Evolutionary conservation across 441 rosid species (phyloP), one percentile per base, ranked within the genome.

Genomic region (Eruca vesicaria): DNA sequence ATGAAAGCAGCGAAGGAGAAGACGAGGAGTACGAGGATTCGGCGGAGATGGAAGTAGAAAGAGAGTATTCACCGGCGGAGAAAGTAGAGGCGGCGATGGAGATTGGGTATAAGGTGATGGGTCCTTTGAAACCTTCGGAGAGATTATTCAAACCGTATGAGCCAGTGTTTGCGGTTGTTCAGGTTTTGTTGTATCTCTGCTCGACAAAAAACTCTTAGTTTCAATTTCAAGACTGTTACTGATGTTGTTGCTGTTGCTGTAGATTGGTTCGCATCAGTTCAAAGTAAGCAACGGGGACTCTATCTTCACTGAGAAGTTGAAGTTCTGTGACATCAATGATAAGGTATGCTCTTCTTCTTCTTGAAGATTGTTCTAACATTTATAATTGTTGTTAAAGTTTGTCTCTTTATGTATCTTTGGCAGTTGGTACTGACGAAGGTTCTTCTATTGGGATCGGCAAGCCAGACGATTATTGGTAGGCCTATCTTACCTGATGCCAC

Each of bases 251-350:
- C 38, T 32, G 21, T 71, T 43, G 15, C 5, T 18, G 53, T 81
- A 90, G 99, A 85, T 96, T 71, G 99, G 97, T 15, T 96, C 97
- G 5, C 95, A 93, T 75, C 98, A 96, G 83, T 93, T 96, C 56
- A 96, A 93, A 85, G 95, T 96, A 67, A 89, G 98, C 88, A 93
- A 90, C 50, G 88, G 92, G 15, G 97, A 96, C 83, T 86, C 87
- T 59, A 84, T 96, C 66, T 93, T 84, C 81, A 80, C 90, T 0
- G 97, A 93, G 86, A 90, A 82, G 71, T 84, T 91, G 87, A 96
- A 93, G 79, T 91, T 87, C 83, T 96, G 98, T 66, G 93, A 96
- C 65, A 89, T 96, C 26, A 91, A 96, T 78, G 97, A 91, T 76
- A 91, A 93, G 94, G 99, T 50, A 9, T 48, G 2, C 19, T 38